Conservation (phyloP, 768 basidiomycete species). For the Postia placenta region DNA sequence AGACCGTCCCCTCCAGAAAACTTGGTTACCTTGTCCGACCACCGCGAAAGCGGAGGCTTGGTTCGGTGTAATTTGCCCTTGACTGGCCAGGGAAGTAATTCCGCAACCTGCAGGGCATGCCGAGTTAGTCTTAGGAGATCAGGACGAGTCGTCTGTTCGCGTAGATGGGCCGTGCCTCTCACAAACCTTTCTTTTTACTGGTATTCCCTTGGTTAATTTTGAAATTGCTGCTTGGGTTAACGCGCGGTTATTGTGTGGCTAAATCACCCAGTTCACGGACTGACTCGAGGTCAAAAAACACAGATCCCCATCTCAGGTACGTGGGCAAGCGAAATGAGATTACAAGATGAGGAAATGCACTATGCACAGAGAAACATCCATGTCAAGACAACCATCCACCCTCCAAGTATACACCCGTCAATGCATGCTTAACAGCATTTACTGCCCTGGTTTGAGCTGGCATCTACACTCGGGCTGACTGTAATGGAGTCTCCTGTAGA, state of each 20-base stretch:
- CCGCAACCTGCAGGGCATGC: conserved; percentile 81
- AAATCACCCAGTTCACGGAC: no score
- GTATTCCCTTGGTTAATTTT: no score
- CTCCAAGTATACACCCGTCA: conserved; percentile 1
- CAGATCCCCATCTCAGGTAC: background rate
- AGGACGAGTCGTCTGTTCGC: conserved; percentile 81
- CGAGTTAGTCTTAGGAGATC: conserved; percentile 92
- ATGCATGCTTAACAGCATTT: conserved; percentile 77
- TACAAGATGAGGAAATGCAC: conserved; percentile 2
- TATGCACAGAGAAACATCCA: conserved; percentile 6
- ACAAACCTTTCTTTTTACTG: conserved; percentile 71
- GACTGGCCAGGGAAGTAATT: conserved; percentile 91
- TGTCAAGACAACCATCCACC: background rate
- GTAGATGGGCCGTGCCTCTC: conserved; percentile 66
- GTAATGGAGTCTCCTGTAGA: conserved; percentile 79
- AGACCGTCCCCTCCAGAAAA: conserved; percentile 93
- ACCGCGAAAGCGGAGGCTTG: conserved; percentile 54
- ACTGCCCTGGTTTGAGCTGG: conserved; percentile 46
- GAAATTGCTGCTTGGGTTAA: no score
- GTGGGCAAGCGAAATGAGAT: conserved; percentile 4
- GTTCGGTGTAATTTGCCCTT: conserved; percentile 82
- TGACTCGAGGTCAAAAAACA: no score
- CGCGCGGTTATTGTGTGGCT: no score
- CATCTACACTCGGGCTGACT: conserved; percentile 70
- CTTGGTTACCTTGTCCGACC: conserved; percentile 75